phyloP scores from a whole-genome alignment of 1,139 yeast species.

The Geotrichum reessii region DNA sequence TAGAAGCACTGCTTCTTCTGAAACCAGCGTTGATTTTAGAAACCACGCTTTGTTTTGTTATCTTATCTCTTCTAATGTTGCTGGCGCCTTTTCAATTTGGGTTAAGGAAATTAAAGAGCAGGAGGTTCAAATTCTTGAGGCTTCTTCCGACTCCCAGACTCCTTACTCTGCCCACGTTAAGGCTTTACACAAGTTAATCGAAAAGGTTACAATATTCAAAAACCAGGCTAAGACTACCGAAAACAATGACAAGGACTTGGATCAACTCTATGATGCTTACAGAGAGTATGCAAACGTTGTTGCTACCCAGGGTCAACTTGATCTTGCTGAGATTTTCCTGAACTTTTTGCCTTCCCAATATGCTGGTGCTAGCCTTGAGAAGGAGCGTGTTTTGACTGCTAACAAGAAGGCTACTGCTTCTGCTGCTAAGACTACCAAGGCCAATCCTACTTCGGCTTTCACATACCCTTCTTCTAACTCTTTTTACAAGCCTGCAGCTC shows the following conservation, averaged over 20 bases:
- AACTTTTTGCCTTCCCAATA: conserved; percentile 62
- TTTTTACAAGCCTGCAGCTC: conserved; percentile 13
- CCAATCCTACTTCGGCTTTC: conserved; percentile 17
- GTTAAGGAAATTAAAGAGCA: conserved; percentile 59
- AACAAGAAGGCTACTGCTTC: conserved; percentile 23
- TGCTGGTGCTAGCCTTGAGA: conserved; percentile 57
- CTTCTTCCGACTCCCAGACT: conserved; percentile 42
- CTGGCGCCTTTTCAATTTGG: conserved; percentile 80
- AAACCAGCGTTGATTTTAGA: conserved; percentile 42
- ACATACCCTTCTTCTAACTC: conserved; percentile 9
- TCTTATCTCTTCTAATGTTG: conserved; percentile 75
- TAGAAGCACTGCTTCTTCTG: conserved; percentile 26
- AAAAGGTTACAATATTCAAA: conserved; percentile 73
- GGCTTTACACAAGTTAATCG: conserved; percentile 75
- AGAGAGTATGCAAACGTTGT: conserved; percentile 77
- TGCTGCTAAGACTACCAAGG: conserved; percentile 12
- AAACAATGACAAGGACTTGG: conserved; percentile 38
- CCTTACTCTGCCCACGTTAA: conserved; percentile 82
- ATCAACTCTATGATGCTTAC: conserved; percentile 51
- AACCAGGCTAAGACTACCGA: conserved; percentile 32
- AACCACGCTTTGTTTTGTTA: conserved; percentile 73
- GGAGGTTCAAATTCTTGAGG: conserved; percentile 50
- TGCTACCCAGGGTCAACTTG: conserved; percentile 79
- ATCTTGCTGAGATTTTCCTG: conserved; percentile 68
- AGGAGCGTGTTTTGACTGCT: conserved; percentile 73